Evolutionary conservation across 306 rosid species (phyloP).

Genomic region (Malus fusca): DNA sequence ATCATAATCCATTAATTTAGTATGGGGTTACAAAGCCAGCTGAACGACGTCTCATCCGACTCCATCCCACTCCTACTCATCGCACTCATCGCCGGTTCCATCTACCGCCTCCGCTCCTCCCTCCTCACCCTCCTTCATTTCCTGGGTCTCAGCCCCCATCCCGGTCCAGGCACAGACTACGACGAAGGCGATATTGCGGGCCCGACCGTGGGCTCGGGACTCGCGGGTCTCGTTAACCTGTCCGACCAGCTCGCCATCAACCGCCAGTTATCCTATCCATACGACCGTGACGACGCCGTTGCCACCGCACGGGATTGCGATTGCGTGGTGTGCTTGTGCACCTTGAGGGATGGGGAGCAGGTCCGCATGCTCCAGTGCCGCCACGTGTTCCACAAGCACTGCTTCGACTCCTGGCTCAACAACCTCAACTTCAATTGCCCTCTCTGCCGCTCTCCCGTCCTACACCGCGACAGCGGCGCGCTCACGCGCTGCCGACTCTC

Average conservation of each 20-base stretch:
- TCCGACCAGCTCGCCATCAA: slow-evolving; percentile 69
- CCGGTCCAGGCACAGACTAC: neutral
- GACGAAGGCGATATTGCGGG: neutral
- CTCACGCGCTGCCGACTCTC: slow-evolving; percentile 36
- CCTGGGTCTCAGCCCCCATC: slow-evolving; percentile 31
- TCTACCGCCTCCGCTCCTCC: slow-evolving; percentile 47
- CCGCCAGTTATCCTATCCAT: slow-evolving; percentile 28
- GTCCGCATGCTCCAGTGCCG: slow-evolving; percentile 69
- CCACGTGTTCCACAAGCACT: slow-evolving; percentile 71
- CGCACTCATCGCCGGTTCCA: slow-evolving; percentile 50
- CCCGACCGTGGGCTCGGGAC: slow-evolving; percentile 54
- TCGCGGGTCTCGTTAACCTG: slow-evolving; percentile 49
- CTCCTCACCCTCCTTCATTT: slow-evolving; percentile 36
- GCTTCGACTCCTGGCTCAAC: slow-evolving; percentile 79
- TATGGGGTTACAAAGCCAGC: slow-evolving; percentile 70
- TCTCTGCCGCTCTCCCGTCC: slow-evolving; percentile 59
- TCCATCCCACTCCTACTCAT: slow-evolving; percentile 67
- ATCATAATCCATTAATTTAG: neutral
- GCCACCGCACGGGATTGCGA: neutral
- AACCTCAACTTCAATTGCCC: slow-evolving; percentile 79
- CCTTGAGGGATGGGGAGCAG: slow-evolving; percentile 46
- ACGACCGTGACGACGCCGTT: neutral
- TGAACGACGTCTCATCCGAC: slow-evolving; percentile 75
- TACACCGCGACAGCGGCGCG: slow-evolving; percentile 21
- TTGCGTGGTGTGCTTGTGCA: slow-evolving; percentile 60